Evolutionary conservation across 768 basidiomycete species (phyloP).

Genomic region (Clavaria fumosa): DNA sequence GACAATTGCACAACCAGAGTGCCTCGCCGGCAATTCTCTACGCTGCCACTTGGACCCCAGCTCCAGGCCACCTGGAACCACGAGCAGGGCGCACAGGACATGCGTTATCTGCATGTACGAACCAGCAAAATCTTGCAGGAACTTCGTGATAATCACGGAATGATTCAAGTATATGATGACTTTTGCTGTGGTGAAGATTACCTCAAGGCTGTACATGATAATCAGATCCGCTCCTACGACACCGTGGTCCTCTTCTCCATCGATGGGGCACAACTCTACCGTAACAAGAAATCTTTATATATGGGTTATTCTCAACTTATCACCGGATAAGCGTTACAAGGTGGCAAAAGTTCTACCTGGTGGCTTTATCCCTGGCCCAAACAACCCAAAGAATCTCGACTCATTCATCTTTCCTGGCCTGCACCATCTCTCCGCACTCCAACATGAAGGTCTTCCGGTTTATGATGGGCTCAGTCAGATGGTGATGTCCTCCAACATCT

Average conservation of each 20-base stretch:
- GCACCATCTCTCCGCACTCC: constrained; percentile 19
- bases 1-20: constrained; percentile 11
- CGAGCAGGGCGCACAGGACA: constrained; percentile 11
- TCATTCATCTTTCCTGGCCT: constrained; percentile 22
- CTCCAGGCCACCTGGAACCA: constrained; percentile 19
- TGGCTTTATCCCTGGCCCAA: constrained; percentile 16
- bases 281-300: constrained; percentile 26
- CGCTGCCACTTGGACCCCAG: constrained; percentile 24
- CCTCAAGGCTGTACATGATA: constrained; percentile 10
- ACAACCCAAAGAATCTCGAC: constrained; percentile 19
- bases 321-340: constrained; percentile 14
- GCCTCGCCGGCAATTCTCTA: constrained; percentile 18
- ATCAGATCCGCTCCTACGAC: constrained; percentile 16
- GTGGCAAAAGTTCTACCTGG: constrained; percentile 15
- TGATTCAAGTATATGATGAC: constrained; percentile 14
- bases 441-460: constrained; percentile 17
- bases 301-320: constrained; percentile 22
- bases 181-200: constrained; percentile 17
- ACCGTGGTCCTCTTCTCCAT: constrained; percentile 21
- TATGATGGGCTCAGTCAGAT: constrained; percentile 17
- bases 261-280: constrained; percentile 29
- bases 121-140: constrained; percentile 7
- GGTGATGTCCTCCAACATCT: constrained; percentile 10
- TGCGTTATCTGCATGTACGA: constrained; percentile 13
- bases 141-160: constrained; percentile 2